These are phyloP conservation scores for Exophiala dermatitidis DNA, from an alignment of 2,329 filamentous ascomycete genomes.

Conservation along the genomic window DNA sequence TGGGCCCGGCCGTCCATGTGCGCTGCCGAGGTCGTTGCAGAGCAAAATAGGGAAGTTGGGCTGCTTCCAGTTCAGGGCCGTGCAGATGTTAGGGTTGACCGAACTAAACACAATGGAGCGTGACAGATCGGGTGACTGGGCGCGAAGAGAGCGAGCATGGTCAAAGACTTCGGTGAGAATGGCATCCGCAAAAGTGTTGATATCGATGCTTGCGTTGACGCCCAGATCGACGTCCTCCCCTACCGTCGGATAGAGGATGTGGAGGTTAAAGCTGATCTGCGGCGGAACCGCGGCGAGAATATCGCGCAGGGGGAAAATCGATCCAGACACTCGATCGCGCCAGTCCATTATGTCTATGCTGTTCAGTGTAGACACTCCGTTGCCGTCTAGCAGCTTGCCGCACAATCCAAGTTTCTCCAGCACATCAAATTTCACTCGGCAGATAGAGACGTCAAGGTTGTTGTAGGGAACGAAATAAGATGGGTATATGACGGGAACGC, in stretches of 20 bases:
- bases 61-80: slow-evolving; percentile 97
- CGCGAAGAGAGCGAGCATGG: slow-evolving; percentile 66
- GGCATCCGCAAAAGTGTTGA: slow-evolving; percentile 79
- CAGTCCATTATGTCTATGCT: slow-evolving; percentile 20
- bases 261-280: slow-evolving; percentile 82
- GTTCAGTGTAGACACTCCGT: slow-evolving; percentile 31
- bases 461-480: slow-evolving; percentile 71
- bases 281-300: slow-evolving; percentile 68
- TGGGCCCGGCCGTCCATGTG: slow-evolving; percentile 20
- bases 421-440: slow-evolving; percentile 60
- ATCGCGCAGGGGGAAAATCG: slow-evolving; percentile 72
- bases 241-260: slow-evolving; percentile 75
- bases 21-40: slow-evolving; percentile 77
- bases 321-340: slow-evolving; percentile 64
- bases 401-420: slow-evolving; percentile 24
- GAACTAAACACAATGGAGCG: slow-evolving; percentile 90
- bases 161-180: slow-evolving; percentile 84
- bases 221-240: slow-evolving; percentile 64
- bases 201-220: slow-evolving; percentile 67
- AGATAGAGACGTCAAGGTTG: slow-evolving; percentile 73
- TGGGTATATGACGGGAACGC: slow-evolving; percentile 79
- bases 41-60: slow-evolving; percentile 93
- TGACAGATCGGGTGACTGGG: slow-evolving; percentile 62
- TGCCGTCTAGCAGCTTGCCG: slow-evolving; percentile 38
- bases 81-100: slow-evolving; percentile 84